phyloP scores from a whole-genome alignment of 1,284 basidiomycete species.

The Puccinia polysora region DNA sequence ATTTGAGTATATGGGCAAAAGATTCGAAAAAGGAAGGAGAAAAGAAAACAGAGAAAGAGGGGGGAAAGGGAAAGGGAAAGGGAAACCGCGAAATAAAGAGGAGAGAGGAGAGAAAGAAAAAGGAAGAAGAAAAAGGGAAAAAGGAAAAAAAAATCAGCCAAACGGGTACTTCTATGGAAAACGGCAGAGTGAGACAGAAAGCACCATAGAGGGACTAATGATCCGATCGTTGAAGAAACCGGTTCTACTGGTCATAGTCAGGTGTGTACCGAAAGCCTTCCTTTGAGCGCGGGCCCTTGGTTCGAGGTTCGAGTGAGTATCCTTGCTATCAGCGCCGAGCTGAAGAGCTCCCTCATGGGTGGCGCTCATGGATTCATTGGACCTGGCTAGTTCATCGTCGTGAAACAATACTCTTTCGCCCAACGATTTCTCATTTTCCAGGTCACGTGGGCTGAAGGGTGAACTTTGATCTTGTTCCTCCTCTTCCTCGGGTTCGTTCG shows the following conservation, averaged over 20 bases:
- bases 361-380: conserved; percentile 44
- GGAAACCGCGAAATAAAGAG: conserved; percentile 43
- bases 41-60: conserved; percentile 16
- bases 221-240: conserved; percentile 84
- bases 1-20: not conserved
- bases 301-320: conserved; percentile 21
- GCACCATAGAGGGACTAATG: conserved; percentile 30
- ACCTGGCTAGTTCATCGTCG: conserved; percentile 36
- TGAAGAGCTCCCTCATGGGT: conserved; percentile 42
- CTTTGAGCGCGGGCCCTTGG: conserved; percentile 47
- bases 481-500: conserved; percentile 38
- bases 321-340: not conserved
- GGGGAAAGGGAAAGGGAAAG: no score
- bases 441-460: conserved; percentile 2
- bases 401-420: conserved; percentile 50
- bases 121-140: not conserved
- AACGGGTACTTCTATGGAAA: conserved; percentile 2
- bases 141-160: no score
- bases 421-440: conserved; percentile 56
- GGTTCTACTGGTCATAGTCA: conserved; percentile 93
- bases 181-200: not conserved
- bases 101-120: not conserved
- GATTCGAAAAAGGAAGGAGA: no score
- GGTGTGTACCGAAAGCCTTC: conserved; percentile 66
- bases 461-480: conserved; percentile 42